phyloP scores from a whole-genome alignment of 148 eudicot species.

The Nepenthes mirabilis region DNA sequence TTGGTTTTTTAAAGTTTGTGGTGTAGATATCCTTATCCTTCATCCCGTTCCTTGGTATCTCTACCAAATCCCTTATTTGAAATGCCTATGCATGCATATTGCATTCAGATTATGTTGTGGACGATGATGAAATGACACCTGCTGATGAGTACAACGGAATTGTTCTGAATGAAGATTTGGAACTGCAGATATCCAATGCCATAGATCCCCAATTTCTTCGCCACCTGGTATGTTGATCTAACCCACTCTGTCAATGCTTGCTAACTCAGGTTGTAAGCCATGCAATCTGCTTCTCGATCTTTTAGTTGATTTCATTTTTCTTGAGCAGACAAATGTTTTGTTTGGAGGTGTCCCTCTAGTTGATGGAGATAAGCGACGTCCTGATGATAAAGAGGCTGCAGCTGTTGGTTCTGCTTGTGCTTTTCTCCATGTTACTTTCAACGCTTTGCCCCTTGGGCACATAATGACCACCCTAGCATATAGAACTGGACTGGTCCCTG shows the following conservation, averaged over 20 bases:
- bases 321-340: slow-evolving; percentile 68
- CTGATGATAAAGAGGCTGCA: slow-evolving; percentile 40
- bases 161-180: slow-evolving; percentile 46
- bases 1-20: no score
- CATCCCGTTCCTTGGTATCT: background rate
- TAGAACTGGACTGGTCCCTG: slow-evolving; percentile 79
- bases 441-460: slow-evolving; percentile 68
- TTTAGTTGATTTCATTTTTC: slow-evolving; percentile 3
- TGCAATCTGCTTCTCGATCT: background rate
- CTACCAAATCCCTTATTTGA: background rate
- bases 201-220: slow-evolving; percentile 82
- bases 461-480: slow-evolving; percentile 83
- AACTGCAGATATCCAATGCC: slow-evolving; percentile 61
- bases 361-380: slow-evolving; percentile 26
- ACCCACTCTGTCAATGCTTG: background rate
- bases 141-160: slow-evolving; percentile 35
- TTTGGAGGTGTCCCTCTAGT: slow-evolving; percentile 47
- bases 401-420: slow-evolving; percentile 84
- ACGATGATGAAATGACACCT: slow-evolving; percentile 63
- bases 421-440: slow-evolving; percentile 80
- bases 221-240: slow-evolving; percentile 45
- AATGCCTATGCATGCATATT: background rate
- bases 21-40: background rate
- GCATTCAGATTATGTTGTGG: slow-evolving; percentile 30
- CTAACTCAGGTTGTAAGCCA: background rate